These are phyloP conservation scores for Aspergillus novoparasiticus DNA, from an alignment of 2,329 filamentous ascomycete species.

Conservation along the genomic window DNA sequence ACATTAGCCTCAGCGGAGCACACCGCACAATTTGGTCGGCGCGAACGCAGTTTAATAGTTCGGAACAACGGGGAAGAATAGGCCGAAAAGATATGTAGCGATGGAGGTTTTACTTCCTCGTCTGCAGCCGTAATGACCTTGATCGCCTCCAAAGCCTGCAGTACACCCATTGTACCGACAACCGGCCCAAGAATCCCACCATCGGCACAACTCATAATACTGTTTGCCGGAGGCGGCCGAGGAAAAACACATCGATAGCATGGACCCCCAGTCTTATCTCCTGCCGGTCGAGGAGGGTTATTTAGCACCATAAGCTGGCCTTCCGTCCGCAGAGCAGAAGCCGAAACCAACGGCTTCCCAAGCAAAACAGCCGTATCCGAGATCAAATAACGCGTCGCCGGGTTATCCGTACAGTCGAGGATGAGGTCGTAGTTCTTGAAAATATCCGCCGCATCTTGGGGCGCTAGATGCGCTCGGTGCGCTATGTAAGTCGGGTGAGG, in stretches of 20 bases:
- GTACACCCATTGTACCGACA: conserved; percentile 87
- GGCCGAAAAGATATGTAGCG: conserved; percentile 48
- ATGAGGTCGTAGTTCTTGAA: conserved; percentile 77
- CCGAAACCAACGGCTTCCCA: conserved; percentile 79
- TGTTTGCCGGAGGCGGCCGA: conserved; percentile 78
- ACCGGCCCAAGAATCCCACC: conserved; percentile 91
- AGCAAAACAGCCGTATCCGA: conserved; percentile 85
- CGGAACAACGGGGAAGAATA: conserved; percentile 62
- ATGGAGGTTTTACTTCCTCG: conserved; percentile 30
- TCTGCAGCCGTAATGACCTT: conserved; percentile 67
- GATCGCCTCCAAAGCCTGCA: conserved; percentile 87
- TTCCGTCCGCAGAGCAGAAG: conserved; percentile 83
- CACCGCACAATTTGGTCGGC: conserved; percentile 71
- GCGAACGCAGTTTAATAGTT: conserved; percentile 70
- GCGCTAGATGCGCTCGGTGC: conserved; percentile 66
- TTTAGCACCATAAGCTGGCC: conserved; percentile 91
- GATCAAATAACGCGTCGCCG: conserved; percentile 86
- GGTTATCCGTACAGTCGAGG: conserved; percentile 94
- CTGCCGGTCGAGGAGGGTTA: conserved; percentile 67
- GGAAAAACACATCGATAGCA: conserved; percentile 96
- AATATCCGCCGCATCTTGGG: conserved; percentile 67
- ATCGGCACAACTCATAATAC: conserved; percentile 84
- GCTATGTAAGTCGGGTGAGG: conserved; percentile 66
- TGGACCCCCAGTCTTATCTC: conserved; percentile 66
- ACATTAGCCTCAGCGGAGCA: conserved; percentile 69